Conservation (phyloP, 1,139 yeast genomes). For the Protomyces gravidus region DNA sequence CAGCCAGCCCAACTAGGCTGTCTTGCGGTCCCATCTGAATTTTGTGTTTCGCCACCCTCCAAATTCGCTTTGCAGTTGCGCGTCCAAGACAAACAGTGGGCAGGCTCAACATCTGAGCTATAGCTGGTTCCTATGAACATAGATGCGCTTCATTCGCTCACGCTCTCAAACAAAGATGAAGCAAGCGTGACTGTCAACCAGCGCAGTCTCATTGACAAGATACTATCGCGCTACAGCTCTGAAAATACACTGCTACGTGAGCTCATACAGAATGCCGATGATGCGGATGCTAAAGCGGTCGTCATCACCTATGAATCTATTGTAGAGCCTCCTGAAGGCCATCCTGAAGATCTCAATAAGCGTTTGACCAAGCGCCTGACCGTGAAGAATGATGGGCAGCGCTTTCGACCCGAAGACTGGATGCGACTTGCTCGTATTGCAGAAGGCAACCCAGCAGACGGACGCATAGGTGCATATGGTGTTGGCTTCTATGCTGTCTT, state of each 20-base stretch:
- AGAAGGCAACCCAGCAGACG: conserved; percentile 67
- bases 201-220: conserved; percentile 26
- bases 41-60: no score
- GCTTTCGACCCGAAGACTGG: conserved; percentile 45
- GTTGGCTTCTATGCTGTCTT: conserved; percentile 98
- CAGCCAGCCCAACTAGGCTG: no score
- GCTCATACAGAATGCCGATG: conserved; percentile 41
- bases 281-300: conserved; percentile 43
- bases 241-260: conserved; percentile 30
- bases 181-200: conserved; percentile 29
- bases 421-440: conserved; percentile 45
- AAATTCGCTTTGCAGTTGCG: no score
- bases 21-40: no score
- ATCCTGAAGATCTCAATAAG: neutral
- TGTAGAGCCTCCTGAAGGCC: neutral
- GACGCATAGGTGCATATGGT: conserved; percentile 99
- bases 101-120: no score
- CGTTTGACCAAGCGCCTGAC: conserved; percentile 4
- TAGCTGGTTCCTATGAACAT: no score
- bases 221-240: conserved; percentile 28
- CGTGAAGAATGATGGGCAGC: conserved; percentile 41
- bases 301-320: conserved; percentile 36
- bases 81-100: no score
- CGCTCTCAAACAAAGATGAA: conserved; percentile 14
- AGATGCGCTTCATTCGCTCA: conserved; percentile 23